phyloP scores from a whole-genome alignment of 2,329 filamentous ascomycete species.

The Madurella fahalii region DNA sequence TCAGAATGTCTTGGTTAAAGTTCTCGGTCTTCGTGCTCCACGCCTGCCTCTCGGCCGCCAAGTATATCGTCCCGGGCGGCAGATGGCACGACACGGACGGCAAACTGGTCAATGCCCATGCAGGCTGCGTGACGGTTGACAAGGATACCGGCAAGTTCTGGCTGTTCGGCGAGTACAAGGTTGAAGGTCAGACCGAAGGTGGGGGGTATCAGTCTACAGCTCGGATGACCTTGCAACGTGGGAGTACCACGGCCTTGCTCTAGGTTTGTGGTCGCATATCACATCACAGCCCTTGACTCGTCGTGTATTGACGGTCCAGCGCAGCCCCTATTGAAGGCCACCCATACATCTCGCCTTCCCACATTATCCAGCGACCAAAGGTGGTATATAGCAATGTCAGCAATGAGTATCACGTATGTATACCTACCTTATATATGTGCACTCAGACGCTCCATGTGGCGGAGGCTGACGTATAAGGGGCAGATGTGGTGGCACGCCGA shows the following conservation, averaged over 20 bases:
- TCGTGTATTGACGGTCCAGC: not conserved
- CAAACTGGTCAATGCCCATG: conserved; percentile 58
- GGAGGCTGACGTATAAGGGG: not conserved
- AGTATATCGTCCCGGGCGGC: conserved; percentile 59
- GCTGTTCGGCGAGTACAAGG: conserved; percentile 61
- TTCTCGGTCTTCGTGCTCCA: not conserved
- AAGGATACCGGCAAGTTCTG: conserved; percentile 52
- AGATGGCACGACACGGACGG: conserved; percentile 59
- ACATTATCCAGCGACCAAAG: conserved; percentile 60
- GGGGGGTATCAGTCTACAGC: conserved; percentile 59
- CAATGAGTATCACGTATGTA: conserved; percentile 51
- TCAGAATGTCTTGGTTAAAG: not conserved
- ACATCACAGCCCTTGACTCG: not conserved
- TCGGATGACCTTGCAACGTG: conserved; percentile 58
- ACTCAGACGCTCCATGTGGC: not conserved
- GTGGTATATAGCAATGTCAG: conserved; percentile 54
- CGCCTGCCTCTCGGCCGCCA: conserved; percentile 31
- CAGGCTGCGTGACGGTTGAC: conserved; percentile 52
- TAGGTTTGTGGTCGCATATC: conserved; percentile 37
- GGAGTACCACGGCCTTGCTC: conserved; percentile 53
- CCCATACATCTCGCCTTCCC: conserved; percentile 49
- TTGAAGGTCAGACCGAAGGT: conserved; percentile 53
- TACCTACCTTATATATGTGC: too few relatives aligned
- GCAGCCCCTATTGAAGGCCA: conserved; percentile 50
- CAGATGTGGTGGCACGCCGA: conserved; percentile 52